These are phyloP conservation scores for Paramecium caudatum DNA, from an alignment of 73 alveolate genomes.

Conservation along the genomic window DNA sequence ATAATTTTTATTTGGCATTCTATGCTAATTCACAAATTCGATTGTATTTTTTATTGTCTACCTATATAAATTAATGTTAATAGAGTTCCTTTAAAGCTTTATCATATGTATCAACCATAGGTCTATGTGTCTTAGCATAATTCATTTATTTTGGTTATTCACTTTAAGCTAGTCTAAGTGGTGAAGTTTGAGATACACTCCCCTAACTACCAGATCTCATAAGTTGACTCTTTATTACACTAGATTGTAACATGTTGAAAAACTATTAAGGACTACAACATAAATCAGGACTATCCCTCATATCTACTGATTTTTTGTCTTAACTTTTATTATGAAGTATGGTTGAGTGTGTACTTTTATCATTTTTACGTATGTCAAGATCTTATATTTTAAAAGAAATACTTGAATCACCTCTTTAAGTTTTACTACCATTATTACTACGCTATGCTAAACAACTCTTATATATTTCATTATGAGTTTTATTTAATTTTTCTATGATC, in stretches of 20 bases:
- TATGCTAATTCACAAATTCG: conserved; percentile 10
- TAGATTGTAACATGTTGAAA: background rate
- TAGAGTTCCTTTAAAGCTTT: conserved; percentile 12
- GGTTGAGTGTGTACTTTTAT: conserved; percentile 30
- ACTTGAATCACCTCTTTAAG: conserved; percentile 61
- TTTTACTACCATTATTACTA: conserved; percentile 47
- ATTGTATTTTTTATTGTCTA: conserved; percentile 16
- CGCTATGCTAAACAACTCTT: conserved; percentile 36
- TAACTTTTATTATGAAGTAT: background rate
- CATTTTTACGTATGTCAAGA: conserved; percentile 41
- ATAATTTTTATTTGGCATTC: background rate
- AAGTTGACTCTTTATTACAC: conserved; percentile 19
- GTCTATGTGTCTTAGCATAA: conserved; percentile 45
- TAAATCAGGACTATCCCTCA: conserved; percentile 24
- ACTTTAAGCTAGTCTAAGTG: conserved; percentile 11
- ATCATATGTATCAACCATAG: conserved; percentile 39
- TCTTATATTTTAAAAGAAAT: background rate
- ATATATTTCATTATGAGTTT: conserved; percentile 68
- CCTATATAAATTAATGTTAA: background rate
- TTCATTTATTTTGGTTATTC: conserved; percentile 29
- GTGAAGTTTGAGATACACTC: conserved; percentile 29
- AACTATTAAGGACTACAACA: conserved; percentile 34
- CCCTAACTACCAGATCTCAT: conserved; percentile 55
- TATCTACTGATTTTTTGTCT: conserved; percentile 28
- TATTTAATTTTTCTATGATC: conserved; percentile 50